phyloP scores from a whole-genome alignment of 305 asterid species.

The Salvia sclarea region DNA sequence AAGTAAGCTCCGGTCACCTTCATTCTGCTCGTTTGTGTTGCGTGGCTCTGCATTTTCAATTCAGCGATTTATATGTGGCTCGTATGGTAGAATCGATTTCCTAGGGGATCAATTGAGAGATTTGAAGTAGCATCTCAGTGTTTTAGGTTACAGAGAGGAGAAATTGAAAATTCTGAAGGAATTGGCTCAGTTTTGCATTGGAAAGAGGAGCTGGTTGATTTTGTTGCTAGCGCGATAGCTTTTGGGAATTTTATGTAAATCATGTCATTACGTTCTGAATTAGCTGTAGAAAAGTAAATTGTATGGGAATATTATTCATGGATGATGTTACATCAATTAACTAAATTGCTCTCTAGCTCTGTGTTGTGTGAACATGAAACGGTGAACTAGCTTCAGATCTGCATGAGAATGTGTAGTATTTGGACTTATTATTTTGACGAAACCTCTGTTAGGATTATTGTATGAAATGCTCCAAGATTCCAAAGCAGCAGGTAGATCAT shows the following conservation, averaged over 20 bases:
- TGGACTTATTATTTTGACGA: conserved; percentile 35
- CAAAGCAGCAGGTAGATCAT: conserved; percentile 61
- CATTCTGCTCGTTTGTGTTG: neutral
- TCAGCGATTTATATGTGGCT: neutral
- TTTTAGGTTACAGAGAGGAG: neutral
- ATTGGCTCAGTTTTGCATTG: neutral
- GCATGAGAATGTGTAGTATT: conserved; percentile 9
- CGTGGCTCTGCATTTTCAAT: neutral
- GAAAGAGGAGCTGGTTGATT: neutral
- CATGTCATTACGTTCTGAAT: too few species aligned
- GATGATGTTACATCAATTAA: neutral
- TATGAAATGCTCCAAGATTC: conserved; percentile 80
- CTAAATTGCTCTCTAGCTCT: neutral
- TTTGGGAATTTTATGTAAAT: conserved; percentile 1
- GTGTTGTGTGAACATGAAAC: neutral
- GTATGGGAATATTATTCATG: neutral
- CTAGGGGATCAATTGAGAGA: neutral
- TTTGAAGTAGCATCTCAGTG: neutral
- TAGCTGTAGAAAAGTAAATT: neutral
- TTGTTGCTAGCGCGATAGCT: neutral
- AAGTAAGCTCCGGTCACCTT: conserved; percentile 44
- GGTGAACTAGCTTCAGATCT: conserved; percentile 21
- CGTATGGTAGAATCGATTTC: neutral
- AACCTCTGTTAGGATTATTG: conserved; percentile 56
- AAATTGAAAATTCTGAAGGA: neutral